Evolutionary conservation across 257 asterid genomes (phyloP).

Genomic region (Leonotis leonurus): DNA sequence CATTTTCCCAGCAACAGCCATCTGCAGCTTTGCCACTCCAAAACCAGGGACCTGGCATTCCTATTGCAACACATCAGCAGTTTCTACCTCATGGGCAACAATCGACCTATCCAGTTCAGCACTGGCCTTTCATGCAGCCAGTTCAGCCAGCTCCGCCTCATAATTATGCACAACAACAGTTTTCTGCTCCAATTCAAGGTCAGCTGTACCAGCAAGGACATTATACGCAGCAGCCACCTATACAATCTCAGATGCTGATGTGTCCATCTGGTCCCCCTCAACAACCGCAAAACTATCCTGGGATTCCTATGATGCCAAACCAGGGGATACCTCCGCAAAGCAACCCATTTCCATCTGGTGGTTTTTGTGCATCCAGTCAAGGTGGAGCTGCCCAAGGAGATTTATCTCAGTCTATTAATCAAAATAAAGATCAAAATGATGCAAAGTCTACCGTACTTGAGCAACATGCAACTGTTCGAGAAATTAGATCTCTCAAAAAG

Average conservation of each 20-base stretch:
- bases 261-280: constrained; percentile 53
- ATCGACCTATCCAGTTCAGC: constrained; percentile 35
- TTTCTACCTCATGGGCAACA: constrained; percentile 50
- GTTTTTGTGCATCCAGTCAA: constrained; percentile 33
- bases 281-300: constrained; percentile 44
- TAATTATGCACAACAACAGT: constrained; percentile 51
- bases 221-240: constrained; percentile 37
- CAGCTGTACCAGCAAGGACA: constrained; percentile 52
- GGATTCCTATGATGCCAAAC: constrained; percentile 47
- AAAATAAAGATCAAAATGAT: constrained; percentile 31
- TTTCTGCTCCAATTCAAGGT: constrained; percentile 36
- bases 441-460: constrained; percentile 29
- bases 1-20: constrained; percentile 39
- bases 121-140: constrained; percentile 43
- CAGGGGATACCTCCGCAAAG: constrained; percentile 41
- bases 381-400: constrained; percentile 39
- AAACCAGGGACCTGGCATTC: constrained; percentile 32
- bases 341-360: constrained; percentile 34
- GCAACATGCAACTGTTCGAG: constrained; percentile 26
- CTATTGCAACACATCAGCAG: constrained; percentile 43
- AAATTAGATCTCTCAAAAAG: constrained; percentile 35
- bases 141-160: constrained; percentile 47
- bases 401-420: constrained; percentile 33
- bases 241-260: constrained; percentile 47
- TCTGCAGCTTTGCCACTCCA: constrained; percentile 39